These are phyloP conservation scores for Scolecobasidium constrictum DNA, from an alignment of 2,329 filamentous ascomycete species.

Conservation along the genomic window DNA sequence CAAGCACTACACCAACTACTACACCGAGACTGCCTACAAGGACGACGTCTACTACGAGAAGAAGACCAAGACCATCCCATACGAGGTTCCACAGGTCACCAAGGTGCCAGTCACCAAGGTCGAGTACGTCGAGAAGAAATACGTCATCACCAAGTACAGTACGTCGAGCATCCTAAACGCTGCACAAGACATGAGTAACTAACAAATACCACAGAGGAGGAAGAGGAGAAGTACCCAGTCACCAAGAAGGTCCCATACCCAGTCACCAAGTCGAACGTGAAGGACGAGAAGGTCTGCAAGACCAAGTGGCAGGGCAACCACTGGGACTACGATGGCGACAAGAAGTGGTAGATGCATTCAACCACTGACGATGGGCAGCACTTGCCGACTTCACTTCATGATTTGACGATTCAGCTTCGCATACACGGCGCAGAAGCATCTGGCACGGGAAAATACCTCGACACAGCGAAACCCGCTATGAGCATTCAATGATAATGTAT, in stretches of 20 bases:
- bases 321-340: neutral
- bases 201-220: too few relatives aligned
- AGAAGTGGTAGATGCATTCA: neutral
- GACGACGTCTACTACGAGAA: neutral
- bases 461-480: too few relatives aligned
- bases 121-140: neutral
- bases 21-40: neutral
- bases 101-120: neutral
- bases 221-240: conserved; percentile 15
- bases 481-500: too few relatives aligned
- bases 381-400: too few relatives aligned
- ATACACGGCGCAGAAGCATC: too few relatives aligned
- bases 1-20: neutral
- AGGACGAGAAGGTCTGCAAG: neutral
- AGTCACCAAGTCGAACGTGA: neutral
- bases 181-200: too few relatives aligned
- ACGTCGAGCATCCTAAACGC: too few relatives aligned
- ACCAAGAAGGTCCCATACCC: conserved; percentile 12
- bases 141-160: neutral
- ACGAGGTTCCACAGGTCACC: neutral
- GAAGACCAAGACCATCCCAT: neutral
- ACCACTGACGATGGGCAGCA: too few relatives aligned
- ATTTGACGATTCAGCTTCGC: too few relatives aligned
- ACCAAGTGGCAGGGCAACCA: neutral
- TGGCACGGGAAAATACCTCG: too few relatives aligned